Percentiles rank a stretch among this genome's conserved stretches.
Evolutionary conservation across 2,329 filamentous ascomycete species (phyloP).

Genomic region (Elsinoe ampelina): DNA sequence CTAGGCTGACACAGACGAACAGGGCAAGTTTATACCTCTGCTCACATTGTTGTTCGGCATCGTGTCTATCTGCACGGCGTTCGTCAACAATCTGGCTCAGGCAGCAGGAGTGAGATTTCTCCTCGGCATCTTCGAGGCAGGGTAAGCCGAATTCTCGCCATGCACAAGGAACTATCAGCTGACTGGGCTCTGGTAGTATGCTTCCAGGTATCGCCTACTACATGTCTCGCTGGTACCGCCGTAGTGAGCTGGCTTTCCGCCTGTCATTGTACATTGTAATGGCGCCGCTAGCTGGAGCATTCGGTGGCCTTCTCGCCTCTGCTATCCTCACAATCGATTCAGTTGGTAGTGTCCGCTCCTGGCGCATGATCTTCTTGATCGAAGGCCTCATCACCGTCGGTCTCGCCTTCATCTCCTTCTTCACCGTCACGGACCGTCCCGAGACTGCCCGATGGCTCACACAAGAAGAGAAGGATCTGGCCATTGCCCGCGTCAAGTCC

Average conservation of each 20-base stretch:
- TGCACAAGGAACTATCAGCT: no score
- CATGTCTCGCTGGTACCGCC: conserved; percentile 61
- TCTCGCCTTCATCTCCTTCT: conserved; percentile 51
- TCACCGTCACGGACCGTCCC: conserved; percentile 59
- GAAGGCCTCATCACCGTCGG: conserved; percentile 56
- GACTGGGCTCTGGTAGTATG: conserved; percentile 33
- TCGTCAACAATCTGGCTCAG: conserved; percentile 46
- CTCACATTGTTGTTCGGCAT: conserved; percentile 55
- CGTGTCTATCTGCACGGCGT: conserved; percentile 55
- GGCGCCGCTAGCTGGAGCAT: conserved; percentile 60
- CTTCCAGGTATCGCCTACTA: conserved; percentile 68
- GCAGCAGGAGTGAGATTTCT: conserved; percentile 57
- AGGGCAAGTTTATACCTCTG: conserved; percentile 58
- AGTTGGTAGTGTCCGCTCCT: conserved; percentile 48
- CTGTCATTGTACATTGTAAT: conserved; percentile 61
- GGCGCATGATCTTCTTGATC: conserved; percentile 66
- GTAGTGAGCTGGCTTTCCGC: conserved; percentile 57
- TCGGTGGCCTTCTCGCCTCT: conserved; percentile 55
- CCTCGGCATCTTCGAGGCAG: conserved; percentile 56
- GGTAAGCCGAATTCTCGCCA: conserved; percentile 22
- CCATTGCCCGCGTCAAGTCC: conserved; percentile 57
- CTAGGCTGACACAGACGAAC: no score
- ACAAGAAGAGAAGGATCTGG: conserved; percentile 56
- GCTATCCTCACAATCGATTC: conserved; percentile 53
- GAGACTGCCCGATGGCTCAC: conserved; percentile 58